Evolutionary conservation across 371 early-diverging fungal species (phyloP), one percentile per base, ranked within the genome.

Genomic region (Apophysomyces trapeziformis): DNA sequence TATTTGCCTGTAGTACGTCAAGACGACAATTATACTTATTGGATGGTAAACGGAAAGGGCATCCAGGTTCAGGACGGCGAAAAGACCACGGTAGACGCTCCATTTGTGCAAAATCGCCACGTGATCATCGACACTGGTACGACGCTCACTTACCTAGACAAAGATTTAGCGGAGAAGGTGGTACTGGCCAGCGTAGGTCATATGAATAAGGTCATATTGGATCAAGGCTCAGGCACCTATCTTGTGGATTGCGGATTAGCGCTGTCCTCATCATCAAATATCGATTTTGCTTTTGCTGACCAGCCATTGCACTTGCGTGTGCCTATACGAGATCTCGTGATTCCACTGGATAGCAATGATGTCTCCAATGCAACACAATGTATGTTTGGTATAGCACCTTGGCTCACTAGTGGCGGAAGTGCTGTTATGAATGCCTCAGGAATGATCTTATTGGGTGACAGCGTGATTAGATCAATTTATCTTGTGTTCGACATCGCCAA

Each of bases 111-210:
- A 44, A 11, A 47, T n/a, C 69, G 62, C n/a, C 70, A 68, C 16
- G 64, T 69, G 16, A 79, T 76, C 36, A 73, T 79, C 44, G 79
- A 79, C 47, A 72, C 74, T 5, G 79, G 79, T 1, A 76, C 76
- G 7, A 74, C 79, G 0, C 58, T 79, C 36, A 72, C 74, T 11
- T 72, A 70, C 39, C 57, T 79, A 50, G 72, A 68, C 9, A 35
- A 65, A 8, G 60, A 16, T 4, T 38, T 77, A 11, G 77, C 72
- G 3, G 59, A 69, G 32, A 32, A 50, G 9, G 46, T 77, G 3
- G 70, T 72, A 7, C 36, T 57, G 16, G 58, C 68, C 7, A 66
- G 62, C 5, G 77, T 64, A 8, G 63, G 62, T 21, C 13, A 26
- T 1, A 38, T 39, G 2, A 21, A 21, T 14, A 36, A 65, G 7